Evolutionary conservation across 805 yeast genomes (phyloP), one percentile per base, ranked within the genome.

Genomic region (Spathaspora girioi): DNA sequence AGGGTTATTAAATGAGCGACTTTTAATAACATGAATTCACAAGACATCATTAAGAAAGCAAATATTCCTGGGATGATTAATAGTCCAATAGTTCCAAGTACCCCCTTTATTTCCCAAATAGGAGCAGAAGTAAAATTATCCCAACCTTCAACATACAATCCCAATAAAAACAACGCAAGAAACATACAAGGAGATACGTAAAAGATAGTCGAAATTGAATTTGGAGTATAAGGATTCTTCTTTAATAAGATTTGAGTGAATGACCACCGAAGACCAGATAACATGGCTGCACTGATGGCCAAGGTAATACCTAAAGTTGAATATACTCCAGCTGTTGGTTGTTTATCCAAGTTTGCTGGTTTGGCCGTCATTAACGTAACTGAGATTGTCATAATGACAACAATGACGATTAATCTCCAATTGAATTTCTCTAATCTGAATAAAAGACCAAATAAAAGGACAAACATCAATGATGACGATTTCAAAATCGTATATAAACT

Each of bases 251-350:
- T 66, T 63, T 94, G 98, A 1, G 98, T 91, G 54, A 92, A 80
- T 1, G 96, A 93, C 99, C 99, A 94, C 56, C 99, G 79, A 48
- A 94, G 71, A 0, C 99, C 99, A 14, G 94, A 85, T 70, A 90
- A 79, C 64, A 87, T 78, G 1, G 96, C 82, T 3, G 97, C 92
- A 1, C 80, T 70, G 27, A 94, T 69, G 1, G 93, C 97, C 26
- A 91, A 70, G 1, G 82, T 49, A 19, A 90, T 82, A 1, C 99
- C 98, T 1, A 85, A 11, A 38, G 55, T 62, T 50, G 51, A 68
- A 52, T 53, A 50, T 46, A 56, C 58, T 10, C 58, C 53, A 3
- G n/a, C n/a, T n/a, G 3, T 19, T 12, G 31, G 43, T 42, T n/a
- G 45, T 46, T 53, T 29, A 66, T 49, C 61, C 51, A 49, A 54